phyloP scores from a whole-genome alignment of 1,284 basidiomycete genomes.

The Porogramme epimiltina region DNA sequence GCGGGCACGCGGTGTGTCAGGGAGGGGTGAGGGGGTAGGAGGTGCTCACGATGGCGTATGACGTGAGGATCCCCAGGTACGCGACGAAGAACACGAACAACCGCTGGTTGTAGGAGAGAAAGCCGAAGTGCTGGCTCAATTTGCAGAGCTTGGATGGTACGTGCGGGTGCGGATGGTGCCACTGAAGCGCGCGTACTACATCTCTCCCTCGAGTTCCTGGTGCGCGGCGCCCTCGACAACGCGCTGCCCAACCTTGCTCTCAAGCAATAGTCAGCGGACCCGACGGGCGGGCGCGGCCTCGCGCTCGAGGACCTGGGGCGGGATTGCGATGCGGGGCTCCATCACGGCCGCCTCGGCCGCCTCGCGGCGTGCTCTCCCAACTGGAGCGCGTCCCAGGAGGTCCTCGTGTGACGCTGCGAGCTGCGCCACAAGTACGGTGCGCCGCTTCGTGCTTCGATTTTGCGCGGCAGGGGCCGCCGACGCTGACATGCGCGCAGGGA shows the following conservation, averaged over 20 bases:
- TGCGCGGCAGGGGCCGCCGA: no score
- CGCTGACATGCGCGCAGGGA: no score
- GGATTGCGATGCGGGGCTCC: conserved; percentile 78
- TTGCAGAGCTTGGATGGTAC: conserved; percentile 87
- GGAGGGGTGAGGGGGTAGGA: conserved; percentile 95
- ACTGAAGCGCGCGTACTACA: conserved; percentile 86
- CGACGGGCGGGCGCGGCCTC: conserved; percentile 28
- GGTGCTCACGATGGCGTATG: conserved; percentile 88
- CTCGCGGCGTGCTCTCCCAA: no score
- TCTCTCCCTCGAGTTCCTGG: conserved; percentile 87
- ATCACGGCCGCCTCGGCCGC: conserved; percentile 72
- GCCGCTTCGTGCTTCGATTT: no score
- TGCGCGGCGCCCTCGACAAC: conserved; percentile 84
- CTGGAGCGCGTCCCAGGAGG: no score
- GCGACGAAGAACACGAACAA: conserved; percentile 78
- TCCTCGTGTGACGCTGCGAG: no score
- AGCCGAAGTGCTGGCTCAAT: conserved; percentile 90
- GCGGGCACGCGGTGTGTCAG: conserved; percentile 66
- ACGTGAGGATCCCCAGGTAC: conserved; percentile 91
- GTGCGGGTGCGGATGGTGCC: no score
- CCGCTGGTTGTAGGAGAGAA: conserved; percentile 80
- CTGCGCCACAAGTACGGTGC: no score
- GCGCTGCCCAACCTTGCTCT: conserved; percentile 84
- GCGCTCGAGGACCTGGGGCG: conserved; percentile 47
- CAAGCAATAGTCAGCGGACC: conserved; percentile 72